Evolutionary conservation across 371 early-diverging fungal species (phyloP).

Genomic region (Massospora cicadina): DNA sequence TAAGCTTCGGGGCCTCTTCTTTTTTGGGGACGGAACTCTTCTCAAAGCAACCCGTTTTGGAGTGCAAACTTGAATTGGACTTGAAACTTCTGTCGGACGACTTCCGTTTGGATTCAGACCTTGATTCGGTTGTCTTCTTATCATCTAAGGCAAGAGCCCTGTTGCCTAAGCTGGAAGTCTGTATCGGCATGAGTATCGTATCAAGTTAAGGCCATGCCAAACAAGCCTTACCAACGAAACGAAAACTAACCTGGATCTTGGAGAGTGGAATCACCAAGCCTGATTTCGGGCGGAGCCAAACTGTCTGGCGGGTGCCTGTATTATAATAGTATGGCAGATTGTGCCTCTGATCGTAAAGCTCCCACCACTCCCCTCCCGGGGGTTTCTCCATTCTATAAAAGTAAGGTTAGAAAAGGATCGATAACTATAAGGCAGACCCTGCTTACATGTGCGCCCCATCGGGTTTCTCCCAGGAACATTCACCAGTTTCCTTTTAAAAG

Average conservation of each 20-base stretch:
- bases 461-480: constrained; percentile 35
- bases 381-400: constrained; percentile 29
- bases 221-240: not conserved
- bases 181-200: not conserved
- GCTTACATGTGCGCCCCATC: constrained; percentile 26
- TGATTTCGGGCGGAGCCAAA: constrained; percentile 65
- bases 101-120: not conserved
- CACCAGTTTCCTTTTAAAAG: constrained; percentile 26
- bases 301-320: constrained; percentile 57
- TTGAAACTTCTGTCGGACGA: not conserved
- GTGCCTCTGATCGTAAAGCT: constrained; percentile 69
- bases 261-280: constrained; percentile 60
- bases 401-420: too few species aligned
- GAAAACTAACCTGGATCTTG: constrained; percentile 32
- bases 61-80: not conserved
- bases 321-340: constrained; percentile 78
- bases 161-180: not conserved
- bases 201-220: not conserved
- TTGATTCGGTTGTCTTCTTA: not conserved
- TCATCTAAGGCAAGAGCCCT: not conserved
- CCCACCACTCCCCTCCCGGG: constrained; percentile 85
- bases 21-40: not conserved
- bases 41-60: not conserved
- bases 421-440: not conserved
- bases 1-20: not conserved